phyloP scores from a whole-genome alignment of 441 rosid genomes.

The Lepidium campestre region DNA sequence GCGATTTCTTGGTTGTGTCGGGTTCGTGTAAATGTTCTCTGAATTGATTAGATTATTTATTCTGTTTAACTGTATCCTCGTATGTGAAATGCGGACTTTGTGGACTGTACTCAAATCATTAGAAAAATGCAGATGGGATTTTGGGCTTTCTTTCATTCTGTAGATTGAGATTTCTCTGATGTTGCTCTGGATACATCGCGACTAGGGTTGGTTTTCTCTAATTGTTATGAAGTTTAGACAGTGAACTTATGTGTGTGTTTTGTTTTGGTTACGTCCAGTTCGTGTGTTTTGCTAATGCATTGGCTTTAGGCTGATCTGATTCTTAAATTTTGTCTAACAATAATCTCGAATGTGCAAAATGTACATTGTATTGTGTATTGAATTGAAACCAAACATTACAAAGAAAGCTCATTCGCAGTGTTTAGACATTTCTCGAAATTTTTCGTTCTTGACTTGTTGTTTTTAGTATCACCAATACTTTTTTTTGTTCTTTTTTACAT shows the following conservation, averaged over 20 bases:
- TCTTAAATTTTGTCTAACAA: not conserved
- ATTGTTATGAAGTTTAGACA: not conserved
- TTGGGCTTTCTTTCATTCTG: not conserved
- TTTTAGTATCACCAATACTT: not conserved
- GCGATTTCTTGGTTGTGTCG: not conserved
- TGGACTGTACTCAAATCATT: not conserved
- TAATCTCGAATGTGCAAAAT: not conserved
- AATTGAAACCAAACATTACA: not conserved
- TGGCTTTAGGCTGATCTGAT: not conserved
- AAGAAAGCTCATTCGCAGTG: too few relatives aligned
- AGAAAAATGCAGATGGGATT: not conserved
- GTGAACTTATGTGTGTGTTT: not conserved
- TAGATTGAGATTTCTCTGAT: not conserved
- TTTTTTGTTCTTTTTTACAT: not conserved
- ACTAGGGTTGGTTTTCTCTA: not conserved
- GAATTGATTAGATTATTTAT: not conserved
- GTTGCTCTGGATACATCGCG: not conserved
- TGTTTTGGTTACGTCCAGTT: not conserved
- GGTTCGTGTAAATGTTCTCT: not conserved
- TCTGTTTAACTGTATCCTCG: not conserved
- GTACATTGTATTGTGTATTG: not conserved
- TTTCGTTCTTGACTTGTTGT: not conserved
- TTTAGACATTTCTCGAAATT: too few relatives aligned
- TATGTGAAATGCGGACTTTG: slow-evolving; percentile 12
- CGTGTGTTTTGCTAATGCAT: not conserved